Percentiles rank a stretch among this genome's conserved stretches.
Conservation (phyloP, 148 eudicot genomes). For the Agrostemma githago region DNA sequence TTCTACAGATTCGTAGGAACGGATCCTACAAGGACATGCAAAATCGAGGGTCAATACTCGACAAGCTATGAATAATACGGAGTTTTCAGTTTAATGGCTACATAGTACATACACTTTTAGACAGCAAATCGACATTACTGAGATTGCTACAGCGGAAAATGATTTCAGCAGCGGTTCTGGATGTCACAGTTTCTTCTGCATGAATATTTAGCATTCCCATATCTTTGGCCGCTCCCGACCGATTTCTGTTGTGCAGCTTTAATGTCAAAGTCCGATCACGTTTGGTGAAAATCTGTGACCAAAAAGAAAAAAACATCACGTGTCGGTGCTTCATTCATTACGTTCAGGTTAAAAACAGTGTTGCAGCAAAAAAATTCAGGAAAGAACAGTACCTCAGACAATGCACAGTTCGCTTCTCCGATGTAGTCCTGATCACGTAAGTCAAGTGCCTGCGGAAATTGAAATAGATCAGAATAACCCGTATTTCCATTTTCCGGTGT, state of each 20-base stretch:
- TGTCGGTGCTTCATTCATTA: background rate
- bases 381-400: constrained; percentile 60
- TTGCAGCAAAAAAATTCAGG: background rate
- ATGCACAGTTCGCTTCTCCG: constrained; percentile 74
- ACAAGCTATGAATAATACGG: constrained; percentile 1
- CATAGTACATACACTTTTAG: constrained; percentile 69
- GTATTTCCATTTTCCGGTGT: background rate
- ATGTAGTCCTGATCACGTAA: constrained; percentile 78
- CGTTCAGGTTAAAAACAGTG: background rate
- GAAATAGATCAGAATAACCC: background rate
- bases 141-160: constrained; percentile 53
- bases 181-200: constrained; percentile 74
- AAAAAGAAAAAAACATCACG: background rate
- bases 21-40: constrained; percentile 59
- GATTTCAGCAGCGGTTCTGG: constrained; percentile 66
- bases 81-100: background rate
- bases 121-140: constrained; percentile 72
- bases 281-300: constrained; percentile 73
- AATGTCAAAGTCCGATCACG: constrained; percentile 51
- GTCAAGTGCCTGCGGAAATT: constrained; percentile 51
- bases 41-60: constrained; percentile 6
- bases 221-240: constrained; percentile 30
- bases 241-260: constrained; percentile 45
- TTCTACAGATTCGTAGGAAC: constrained; percentile 78
- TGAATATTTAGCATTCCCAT: constrained; percentile 59